These are phyloP conservation scores for Monilinia fructicola DNA, from an alignment of 2,329 filamentous ascomycete genomes.

Conservation along the genomic window DNA sequence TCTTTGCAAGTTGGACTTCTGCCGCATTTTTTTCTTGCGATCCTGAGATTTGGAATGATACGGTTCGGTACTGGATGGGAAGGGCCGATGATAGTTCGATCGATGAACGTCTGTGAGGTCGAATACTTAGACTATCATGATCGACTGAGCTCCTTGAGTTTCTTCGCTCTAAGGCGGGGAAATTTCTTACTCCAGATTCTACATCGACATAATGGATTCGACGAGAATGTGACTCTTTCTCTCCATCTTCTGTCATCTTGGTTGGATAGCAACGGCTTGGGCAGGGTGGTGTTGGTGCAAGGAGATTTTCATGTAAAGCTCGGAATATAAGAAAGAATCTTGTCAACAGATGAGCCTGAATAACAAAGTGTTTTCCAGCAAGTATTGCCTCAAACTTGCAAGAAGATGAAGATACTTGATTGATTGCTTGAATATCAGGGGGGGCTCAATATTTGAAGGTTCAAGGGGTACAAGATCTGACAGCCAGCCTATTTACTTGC, in stretches of 20 bases:
- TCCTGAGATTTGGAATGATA: constrained; percentile 57
- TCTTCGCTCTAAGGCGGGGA: not conserved
- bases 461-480: too few species aligned
- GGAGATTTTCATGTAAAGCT: not conserved
- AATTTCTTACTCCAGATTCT: constrained; percentile 1
- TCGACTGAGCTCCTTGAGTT: constrained; percentile 2
- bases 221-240: not conserved
- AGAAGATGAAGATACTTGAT: not conserved
- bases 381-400: not conserved
- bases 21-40: constrained; percentile 48
- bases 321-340: not conserved
- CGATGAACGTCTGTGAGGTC: constrained; percentile 6
- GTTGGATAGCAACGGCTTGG: not conserved
- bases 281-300: not conserved
- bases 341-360: not conserved
- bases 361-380: not conserved
- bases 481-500: not conserved
- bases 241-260: not conserved
- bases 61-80: constrained; percentile 53
- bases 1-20: constrained; percentile 45
- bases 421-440: not conserved
- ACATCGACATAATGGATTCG: not conserved
- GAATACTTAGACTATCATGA: constrained; percentile 4
- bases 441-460: not conserved
- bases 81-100: constrained; percentile 46